phyloP scores from a whole-genome alignment of 768 basidiomycete species.

The Cytidiella melzeri region DNA sequence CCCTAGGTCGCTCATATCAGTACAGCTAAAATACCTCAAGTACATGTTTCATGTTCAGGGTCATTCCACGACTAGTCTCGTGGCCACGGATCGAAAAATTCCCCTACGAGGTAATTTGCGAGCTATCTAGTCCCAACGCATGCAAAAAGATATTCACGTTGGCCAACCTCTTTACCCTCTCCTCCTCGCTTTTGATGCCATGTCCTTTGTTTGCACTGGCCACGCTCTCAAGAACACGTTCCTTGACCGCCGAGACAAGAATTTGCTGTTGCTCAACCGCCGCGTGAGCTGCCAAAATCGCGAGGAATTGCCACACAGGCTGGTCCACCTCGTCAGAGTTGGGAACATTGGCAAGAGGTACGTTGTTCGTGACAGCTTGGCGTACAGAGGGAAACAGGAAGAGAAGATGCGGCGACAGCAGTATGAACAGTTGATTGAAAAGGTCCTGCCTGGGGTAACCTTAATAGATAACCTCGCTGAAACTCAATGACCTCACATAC shows the following conservation, averaged over 20 bases:
- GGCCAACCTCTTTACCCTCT: slow-evolving; percentile 66
- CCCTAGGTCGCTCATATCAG: too few species aligned
- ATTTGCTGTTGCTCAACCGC: slow-evolving; percentile 82
- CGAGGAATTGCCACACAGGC: slow-evolving; percentile 93
- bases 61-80: too few species aligned
- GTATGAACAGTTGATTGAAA: slow-evolving; percentile 82
- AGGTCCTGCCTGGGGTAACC: slow-evolving; percentile 62
- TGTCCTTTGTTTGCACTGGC: slow-evolving; percentile 71
- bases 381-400: slow-evolving; percentile 89
- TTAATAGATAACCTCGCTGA: slow-evolving; percentile 9
- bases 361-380: slow-evolving; percentile 38
- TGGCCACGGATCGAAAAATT: too few species aligned
- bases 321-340: slow-evolving; percentile 70
- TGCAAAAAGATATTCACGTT: slow-evolving; percentile 93
- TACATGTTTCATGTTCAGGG: too few species aligned
- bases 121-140: slow-evolving; percentile 67
- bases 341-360: slow-evolving; percentile 30
- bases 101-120: slow-evolving; percentile 55
- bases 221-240: slow-evolving; percentile 92
- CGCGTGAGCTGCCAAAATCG: slow-evolving; percentile 81
- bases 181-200: slow-evolving; percentile 58
- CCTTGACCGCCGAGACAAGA: slow-evolving; percentile 79
- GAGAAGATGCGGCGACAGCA: slow-evolving; percentile 70
- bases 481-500: slow-evolving; percentile 31
- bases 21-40: too few species aligned